Evolutionary conservation across 2,329 filamentous ascomycete species (phyloP).

Genomic region (Trichophyton simii): DNA sequence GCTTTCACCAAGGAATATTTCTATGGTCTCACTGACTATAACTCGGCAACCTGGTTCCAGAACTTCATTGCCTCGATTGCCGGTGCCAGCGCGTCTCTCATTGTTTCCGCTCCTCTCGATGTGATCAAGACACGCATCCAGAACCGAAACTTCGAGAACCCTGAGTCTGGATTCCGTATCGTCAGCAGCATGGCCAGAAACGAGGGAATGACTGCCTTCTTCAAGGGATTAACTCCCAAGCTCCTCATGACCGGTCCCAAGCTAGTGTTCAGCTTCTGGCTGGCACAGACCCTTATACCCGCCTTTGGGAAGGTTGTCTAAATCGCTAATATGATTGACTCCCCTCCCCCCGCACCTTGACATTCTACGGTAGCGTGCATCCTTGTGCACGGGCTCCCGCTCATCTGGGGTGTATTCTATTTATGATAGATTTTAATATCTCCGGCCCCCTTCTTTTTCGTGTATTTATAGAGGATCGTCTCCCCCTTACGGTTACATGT

Average conservation of each 20-base stretch:
- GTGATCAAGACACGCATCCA: conserved; percentile 98
- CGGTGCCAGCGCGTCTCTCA: conserved; percentile 83
- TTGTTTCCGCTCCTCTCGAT: conserved; percentile 91
- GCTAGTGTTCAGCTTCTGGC: conserved; percentile 98
- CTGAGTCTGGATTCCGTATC: conserved; percentile 85
- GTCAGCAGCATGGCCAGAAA: conserved; percentile 84
- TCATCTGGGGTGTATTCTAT: neutral
- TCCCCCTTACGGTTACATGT: neutral
- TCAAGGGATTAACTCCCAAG: conserved; percentile 96
- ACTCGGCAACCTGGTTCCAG: conserved; percentile 83
- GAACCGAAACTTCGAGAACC: conserved; percentile 97
- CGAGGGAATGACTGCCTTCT: conserved; percentile 77
- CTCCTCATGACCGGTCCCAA: conserved; percentile 98
- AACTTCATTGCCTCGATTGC: conserved; percentile 96
- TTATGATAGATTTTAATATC: conserved; percentile 4
- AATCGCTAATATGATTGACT: conserved; percentile 5
- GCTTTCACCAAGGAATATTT: conserved; percentile 96
- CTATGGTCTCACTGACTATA: conserved; percentile 84
- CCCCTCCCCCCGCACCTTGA: too few relatives aligned
- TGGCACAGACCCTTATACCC: conserved; percentile 94
- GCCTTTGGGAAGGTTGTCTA: conserved; percentile 64
- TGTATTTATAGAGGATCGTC: conserved; percentile 4
- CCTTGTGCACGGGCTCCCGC: neutral
- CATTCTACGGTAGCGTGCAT: neutral
- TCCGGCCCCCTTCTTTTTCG: neutral